phyloP scores from a whole-genome alignment of 805 yeast species.

The Kuraishia floccosa region DNA sequence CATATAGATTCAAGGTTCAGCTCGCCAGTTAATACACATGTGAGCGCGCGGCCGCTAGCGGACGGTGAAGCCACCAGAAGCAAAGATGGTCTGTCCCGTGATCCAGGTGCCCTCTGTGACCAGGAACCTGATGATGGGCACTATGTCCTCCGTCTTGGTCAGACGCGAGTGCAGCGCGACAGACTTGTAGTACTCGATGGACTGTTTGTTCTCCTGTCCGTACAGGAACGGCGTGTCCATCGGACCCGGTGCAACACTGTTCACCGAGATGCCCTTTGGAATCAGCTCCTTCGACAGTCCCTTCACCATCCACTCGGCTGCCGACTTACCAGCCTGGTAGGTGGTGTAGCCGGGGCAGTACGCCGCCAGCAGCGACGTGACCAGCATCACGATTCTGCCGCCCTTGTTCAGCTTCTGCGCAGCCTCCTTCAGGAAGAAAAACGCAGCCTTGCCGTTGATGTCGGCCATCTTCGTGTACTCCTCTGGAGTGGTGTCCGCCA shows the following conservation, averaged over 20 bases:
- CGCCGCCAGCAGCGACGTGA: conserved; percentile 58
- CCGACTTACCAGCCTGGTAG: conserved; percentile 48
- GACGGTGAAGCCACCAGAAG: conserved; percentile 58
- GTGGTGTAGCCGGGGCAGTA: conserved; percentile 40
- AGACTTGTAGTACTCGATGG: conserved; percentile 45
- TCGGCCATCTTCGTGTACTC: conserved; percentile 45
- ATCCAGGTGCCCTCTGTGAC: conserved; percentile 61
- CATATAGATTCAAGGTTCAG: too few relatives aligned
- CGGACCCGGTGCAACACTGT: conserved; percentile 55
- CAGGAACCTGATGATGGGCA: conserved; percentile 48
- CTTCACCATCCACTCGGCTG: conserved; percentile 42
- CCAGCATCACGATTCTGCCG: conserved; percentile 45
- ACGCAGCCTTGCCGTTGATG: conserved; percentile 48
- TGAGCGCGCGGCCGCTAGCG: too few relatives aligned
- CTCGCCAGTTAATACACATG: too few relatives aligned
- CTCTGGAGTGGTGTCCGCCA: conserved; percentile 35
- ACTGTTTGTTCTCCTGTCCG: conserved; percentile 43
- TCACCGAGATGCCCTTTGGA: conserved; percentile 33
- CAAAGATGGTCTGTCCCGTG: conserved; percentile 58
- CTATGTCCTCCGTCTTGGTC: conserved; percentile 49
- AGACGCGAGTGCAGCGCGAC: conserved; percentile 35
- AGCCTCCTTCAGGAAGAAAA: conserved; percentile 48
- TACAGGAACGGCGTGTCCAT: conserved; percentile 60
- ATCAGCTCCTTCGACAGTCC: conserved; percentile 44
- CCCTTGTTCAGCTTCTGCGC: conserved; percentile 34